Conservation (phyloP, 169 alveolate species). For the Plasmodium yoelii region DNA sequence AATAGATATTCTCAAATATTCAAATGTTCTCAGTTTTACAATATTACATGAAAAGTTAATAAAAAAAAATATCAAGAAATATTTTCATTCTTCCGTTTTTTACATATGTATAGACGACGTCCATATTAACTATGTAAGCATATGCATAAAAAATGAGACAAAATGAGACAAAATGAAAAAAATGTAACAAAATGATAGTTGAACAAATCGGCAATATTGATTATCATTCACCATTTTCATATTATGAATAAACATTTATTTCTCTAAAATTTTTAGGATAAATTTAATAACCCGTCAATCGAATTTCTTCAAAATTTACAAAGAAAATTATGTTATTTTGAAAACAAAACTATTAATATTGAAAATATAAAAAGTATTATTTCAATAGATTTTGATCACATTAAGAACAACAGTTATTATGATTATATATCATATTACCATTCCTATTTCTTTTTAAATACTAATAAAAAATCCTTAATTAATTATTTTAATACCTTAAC, state of each 20-base stretch:
- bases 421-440: constrained; percentile 28
- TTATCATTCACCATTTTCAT: background rate
- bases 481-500: constrained; percentile 52
- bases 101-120: constrained; percentile 70
- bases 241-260: background rate
- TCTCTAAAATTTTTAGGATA: constrained; percentile 11
- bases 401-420: constrained; percentile 36
- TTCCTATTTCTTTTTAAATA: constrained; percentile 38
- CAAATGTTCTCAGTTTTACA: constrained; percentile 56
- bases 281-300: constrained; percentile 32
- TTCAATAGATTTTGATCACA: constrained; percentile 49
- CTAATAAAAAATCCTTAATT: constrained; percentile 34
- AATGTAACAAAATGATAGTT: background rate
- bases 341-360: constrained; percentile 41
- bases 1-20: constrained; percentile 28
- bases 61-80: constrained; percentile 56
- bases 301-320: constrained; percentile 70
- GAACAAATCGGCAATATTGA: background rate
- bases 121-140: constrained; percentile 57
- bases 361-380: constrained; percentile 66
- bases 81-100: constrained; percentile 39
- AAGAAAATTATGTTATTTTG: constrained; percentile 67
- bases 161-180: no score
- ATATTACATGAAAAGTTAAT: constrained; percentile 40
- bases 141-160: background rate